Evolutionary conservation across 148 eudicot genomes (phyloP).

Genomic region (Silene uniflora): DNA sequence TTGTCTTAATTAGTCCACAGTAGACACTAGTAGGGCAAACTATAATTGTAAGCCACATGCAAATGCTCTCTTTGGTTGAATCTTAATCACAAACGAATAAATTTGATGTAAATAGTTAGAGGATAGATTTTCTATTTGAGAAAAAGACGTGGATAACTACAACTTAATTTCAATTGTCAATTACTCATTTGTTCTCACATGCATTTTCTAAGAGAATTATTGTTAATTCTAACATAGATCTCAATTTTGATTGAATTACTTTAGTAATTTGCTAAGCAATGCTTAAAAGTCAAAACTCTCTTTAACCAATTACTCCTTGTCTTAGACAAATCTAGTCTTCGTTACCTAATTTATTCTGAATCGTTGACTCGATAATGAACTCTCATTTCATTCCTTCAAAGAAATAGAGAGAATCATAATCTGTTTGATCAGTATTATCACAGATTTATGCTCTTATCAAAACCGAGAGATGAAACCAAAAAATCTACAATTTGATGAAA

Average conservation of each 20-base stretch:
- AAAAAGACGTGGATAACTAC: conserved; percentile 18
- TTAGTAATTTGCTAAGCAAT: background rate
- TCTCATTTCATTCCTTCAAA: too few species aligned
- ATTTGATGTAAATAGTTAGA: conserved; percentile 1
- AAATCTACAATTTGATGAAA: too few species aligned
- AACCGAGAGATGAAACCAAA: too few species aligned
- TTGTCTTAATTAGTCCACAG: background rate
- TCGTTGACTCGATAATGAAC: too few species aligned
- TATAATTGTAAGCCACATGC: conserved; percentile 17
- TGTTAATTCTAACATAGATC: conserved; percentile 3
- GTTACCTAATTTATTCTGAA: too few species aligned
- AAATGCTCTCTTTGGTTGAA: background rate
- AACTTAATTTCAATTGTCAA: conserved; percentile 13
- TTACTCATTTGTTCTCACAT: background rate
- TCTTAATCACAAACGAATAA: conserved; percentile 12
- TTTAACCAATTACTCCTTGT: too few species aligned
- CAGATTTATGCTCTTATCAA: too few species aligned
- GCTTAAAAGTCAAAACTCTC: background rate
- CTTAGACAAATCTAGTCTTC: too few species aligned
- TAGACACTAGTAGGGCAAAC: conserved; percentile 9
- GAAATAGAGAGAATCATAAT: too few species aligned
- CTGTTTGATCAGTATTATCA: too few species aligned
- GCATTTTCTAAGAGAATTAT: background rate
- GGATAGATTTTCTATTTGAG: background rate
- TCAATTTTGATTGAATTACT: background rate